Evolutionary conservation across 169 alveolate species (phyloP).

Genomic region (Babesia caballi): DNA sequence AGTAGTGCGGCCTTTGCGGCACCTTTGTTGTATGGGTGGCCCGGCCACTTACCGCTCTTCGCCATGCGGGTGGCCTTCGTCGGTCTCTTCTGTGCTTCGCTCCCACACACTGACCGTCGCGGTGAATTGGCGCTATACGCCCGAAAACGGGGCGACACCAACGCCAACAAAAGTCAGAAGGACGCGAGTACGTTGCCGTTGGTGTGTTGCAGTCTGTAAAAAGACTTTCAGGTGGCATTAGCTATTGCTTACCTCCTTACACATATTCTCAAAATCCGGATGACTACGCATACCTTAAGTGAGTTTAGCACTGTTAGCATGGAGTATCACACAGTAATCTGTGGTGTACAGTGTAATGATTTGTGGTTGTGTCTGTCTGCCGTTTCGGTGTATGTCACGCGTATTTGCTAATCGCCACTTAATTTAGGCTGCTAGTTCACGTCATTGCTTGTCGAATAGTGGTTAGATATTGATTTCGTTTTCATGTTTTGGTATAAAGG

Average conservation of each 20-base stretch:
- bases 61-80: constrained; percentile 43
- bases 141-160: neutral
- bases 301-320: neutral
- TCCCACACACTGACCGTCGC: neutral
- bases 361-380: neutral
- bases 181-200: neutral
- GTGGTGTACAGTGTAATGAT: neutral
- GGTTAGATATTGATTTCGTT: no score
- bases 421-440: no score
- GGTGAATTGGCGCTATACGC: constrained; percentile 8
- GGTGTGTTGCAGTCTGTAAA: neutral
- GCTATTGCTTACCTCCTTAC: constrained; percentile 18
- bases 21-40: neutral
- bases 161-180: neutral
- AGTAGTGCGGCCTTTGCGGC: neutral
- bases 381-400: no score
- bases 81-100: constrained; percentile 23
- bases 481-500: no score
- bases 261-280: constrained; percentile 6
- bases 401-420: no score
- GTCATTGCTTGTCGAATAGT: no score
- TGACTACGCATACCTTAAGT: constrained; percentile 7
- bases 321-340: neutral
- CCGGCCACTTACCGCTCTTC: neutral
- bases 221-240: neutral